phyloP scores from a whole-genome alignment of 495 filamentous ascomycete genomes.

The Neurospora pannonica region DNA sequence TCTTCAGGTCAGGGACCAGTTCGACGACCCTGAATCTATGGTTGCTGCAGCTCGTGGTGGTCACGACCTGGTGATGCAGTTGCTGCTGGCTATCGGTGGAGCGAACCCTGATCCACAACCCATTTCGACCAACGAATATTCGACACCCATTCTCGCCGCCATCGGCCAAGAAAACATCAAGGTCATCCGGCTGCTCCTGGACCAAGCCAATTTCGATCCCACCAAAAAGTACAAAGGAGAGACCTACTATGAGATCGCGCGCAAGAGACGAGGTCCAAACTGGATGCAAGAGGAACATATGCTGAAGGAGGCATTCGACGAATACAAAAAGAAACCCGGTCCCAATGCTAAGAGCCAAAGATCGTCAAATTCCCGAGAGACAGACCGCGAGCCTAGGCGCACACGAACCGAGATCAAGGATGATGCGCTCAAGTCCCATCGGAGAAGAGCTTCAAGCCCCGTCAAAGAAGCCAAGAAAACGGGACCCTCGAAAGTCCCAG shows the following conservation, averaged over 20 bases:
- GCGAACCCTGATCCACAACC: slow-evolving; percentile 74
- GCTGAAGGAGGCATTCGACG: slow-evolving; percentile 70
- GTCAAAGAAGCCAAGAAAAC: slow-evolving; percentile 33
- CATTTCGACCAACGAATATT: slow-evolving; percentile 43
- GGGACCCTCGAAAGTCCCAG: slow-evolving; percentile 21
- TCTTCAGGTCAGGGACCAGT: slow-evolving; percentile 60
- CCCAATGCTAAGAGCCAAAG: slow-evolving; percentile 30
- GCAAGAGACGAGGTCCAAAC: slow-evolving; percentile 67
- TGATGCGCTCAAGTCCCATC: slow-evolving; percentile 28
- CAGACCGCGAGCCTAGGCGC: slow-evolving; percentile 44
- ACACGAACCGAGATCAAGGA: slow-evolving; percentile 39
- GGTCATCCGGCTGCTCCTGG: slow-evolving; percentile 70
- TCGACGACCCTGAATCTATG: slow-evolving; percentile 71
- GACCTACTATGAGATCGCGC: slow-evolving; percentile 77
- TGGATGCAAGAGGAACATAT: slow-evolving; percentile 87
- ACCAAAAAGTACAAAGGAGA: slow-evolving; percentile 59
- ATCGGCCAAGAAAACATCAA: slow-evolving; percentile 84
- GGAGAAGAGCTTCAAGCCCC: slow-evolving; percentile 41
- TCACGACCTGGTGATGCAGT: slow-evolving; percentile 74
- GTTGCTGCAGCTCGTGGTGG: slow-evolving; percentile 89
- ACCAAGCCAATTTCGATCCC: slow-evolving; percentile 70
- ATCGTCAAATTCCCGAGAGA: slow-evolving; percentile 47
- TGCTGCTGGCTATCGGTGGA: slow-evolving; percentile 72
- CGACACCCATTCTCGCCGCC: slow-evolving; percentile 87
- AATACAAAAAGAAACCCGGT: slow-evolving; percentile 41